phyloP scores from a whole-genome alignment of 73 alveolate genomes.

The Paramecium biaurelia region DNA sequence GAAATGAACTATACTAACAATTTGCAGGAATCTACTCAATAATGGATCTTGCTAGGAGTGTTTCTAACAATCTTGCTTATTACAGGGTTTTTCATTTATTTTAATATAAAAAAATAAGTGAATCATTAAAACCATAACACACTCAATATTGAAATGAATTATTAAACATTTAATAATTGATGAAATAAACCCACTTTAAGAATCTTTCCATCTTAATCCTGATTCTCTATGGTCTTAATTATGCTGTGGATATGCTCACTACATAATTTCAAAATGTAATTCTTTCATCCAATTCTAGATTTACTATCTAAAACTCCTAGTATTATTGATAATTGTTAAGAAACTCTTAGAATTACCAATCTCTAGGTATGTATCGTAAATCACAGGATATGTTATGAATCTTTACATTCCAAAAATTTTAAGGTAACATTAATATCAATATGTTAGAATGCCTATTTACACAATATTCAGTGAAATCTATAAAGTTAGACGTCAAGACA shows the following conservation, averaged over 20 bases:
- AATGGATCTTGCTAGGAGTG: not conserved
- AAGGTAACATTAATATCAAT: not conserved
- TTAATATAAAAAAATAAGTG: not conserved
- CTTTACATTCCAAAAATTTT: not conserved
- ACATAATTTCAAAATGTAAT: not conserved
- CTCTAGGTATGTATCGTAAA: not conserved
- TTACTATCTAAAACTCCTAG: not conserved
- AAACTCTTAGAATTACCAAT: not conserved
- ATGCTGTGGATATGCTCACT: not conserved
- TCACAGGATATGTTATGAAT: not conserved
- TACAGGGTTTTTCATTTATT: not conserved
- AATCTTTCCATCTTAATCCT: not conserved
- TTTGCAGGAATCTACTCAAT: not conserved
- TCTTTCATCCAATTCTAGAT: not conserved
- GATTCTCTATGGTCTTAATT: not conserved
- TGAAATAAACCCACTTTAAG: not conserved
- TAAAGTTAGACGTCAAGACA: constrained; percentile 42
- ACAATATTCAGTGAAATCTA: constrained; percentile 44
- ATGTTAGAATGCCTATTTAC: constrained; percentile 3
- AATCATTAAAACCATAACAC: not conserved
- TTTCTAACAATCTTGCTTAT: not conserved
- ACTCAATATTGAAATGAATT: constrained; percentile 16
- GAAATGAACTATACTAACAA: not conserved
- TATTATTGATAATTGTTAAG: not conserved
- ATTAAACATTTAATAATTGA: constrained; percentile 41